These are phyloP conservation scores for Aureoboletus auriporus DNA, from an alignment of 768 basidiomycete species.

Conservation along the genomic window DNA sequence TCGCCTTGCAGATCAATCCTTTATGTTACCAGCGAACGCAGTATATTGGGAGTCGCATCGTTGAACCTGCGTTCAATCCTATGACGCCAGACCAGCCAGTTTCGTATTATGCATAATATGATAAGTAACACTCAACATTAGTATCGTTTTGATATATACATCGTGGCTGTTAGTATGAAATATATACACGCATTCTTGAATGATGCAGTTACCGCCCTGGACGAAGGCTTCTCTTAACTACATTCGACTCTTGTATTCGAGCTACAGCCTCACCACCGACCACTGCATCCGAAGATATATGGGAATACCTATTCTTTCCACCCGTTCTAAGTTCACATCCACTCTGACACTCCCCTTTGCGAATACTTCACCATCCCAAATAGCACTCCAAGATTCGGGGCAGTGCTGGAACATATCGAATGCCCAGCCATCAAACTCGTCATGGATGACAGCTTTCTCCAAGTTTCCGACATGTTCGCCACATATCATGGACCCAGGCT, in stretches of 20 bases:
- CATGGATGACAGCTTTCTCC: background rate
- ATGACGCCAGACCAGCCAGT: too few species aligned
- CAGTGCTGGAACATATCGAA: constrained; percentile 27
- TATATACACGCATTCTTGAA: too few species aligned
- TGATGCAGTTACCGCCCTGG: too few species aligned
- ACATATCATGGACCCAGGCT: constrained; percentile 30
- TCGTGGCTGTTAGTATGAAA: too few species aligned
- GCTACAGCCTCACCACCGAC: constrained; percentile 24
- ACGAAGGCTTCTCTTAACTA: too few species aligned
- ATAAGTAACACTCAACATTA: too few species aligned
- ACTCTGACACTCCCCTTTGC: constrained; percentile 10
- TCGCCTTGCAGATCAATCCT: too few species aligned
- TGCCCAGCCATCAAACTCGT: background rate
- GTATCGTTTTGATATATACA: too few species aligned
- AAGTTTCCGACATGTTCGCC: constrained; percentile 22
- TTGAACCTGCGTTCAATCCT: too few species aligned
- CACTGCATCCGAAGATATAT: constrained; percentile 15
- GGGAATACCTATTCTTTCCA: background rate
- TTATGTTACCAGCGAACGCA: too few species aligned
- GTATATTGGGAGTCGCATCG: too few species aligned
- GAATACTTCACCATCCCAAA: constrained; percentile 39
- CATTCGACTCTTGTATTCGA: background rate
- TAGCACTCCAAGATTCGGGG: constrained; percentile 32
- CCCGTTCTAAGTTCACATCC: background rate
- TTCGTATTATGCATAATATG: too few species aligned